Conservation (phyloP, 129 eudicot genomes). For the Artemisia annua region DNA sequence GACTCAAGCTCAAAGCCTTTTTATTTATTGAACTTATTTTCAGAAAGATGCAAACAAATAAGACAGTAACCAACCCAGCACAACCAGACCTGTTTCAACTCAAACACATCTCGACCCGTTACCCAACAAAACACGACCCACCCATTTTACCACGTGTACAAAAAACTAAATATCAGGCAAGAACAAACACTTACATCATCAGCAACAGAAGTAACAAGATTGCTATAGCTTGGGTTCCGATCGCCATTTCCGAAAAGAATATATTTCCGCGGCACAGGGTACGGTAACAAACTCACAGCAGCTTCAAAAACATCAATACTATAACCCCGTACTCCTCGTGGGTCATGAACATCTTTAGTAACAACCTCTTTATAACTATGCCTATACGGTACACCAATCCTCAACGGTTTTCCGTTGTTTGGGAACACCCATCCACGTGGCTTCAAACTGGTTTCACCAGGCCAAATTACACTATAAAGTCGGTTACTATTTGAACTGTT, state of each 20-base stretch:
- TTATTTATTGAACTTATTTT: too few relatives aligned
- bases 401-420: slow-evolving; percentile 79
- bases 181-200: slow-evolving; percentile 71
- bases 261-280: slow-evolving; percentile 78
- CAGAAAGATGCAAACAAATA: too few relatives aligned
- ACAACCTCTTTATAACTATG: slow-evolving; percentile 66
- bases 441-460: slow-evolving; percentile 62
- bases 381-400: slow-evolving; percentile 81
- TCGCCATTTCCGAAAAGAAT: slow-evolving; percentile 70
- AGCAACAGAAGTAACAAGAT: slow-evolving; percentile 77
- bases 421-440: slow-evolving; percentile 99
- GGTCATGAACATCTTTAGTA: slow-evolving; percentile 53
- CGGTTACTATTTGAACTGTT: slow-evolving; percentile 52
- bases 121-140: neutral
- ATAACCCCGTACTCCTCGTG: slow-evolving; percentile 77
- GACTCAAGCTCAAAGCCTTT: too few relatives aligned
- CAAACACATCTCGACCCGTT: neutral
- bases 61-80: neutral
- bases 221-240: slow-evolving; percentile 63
- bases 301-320: slow-evolving; percentile 97
- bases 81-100: neutral
- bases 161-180: slow-evolving; percentile 15
- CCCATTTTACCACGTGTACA: neutral
- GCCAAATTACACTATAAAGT: slow-evolving; percentile 82
- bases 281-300: slow-evolving; percentile 73